A percentile compares a stretch with the other conserved stretches of the same genome.
These are phyloP conservation scores for Boletus patriciae DNA, from an alignment of 768 basidiomycete species.

Conservation along the genomic window DNA sequence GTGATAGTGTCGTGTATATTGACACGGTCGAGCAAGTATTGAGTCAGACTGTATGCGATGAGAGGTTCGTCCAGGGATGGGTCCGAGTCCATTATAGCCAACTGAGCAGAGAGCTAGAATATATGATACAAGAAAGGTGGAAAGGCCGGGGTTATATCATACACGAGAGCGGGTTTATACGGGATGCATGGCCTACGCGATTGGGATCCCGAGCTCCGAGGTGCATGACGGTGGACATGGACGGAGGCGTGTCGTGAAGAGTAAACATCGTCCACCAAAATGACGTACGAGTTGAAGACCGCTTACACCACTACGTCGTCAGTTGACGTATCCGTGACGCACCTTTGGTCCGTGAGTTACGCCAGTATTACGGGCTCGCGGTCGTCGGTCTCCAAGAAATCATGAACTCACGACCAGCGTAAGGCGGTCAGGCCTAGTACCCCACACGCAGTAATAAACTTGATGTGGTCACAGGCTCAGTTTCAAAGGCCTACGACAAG, in stretches of 20 bases:
- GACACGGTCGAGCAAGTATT: slow-evolving; percentile 26
- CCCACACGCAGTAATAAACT: too few species aligned
- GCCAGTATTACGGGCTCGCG: background rate
- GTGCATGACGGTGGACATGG: background rate
- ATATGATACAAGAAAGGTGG: background rate
- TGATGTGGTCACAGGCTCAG: too few species aligned
- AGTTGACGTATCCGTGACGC: too few species aligned
- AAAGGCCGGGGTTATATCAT: slow-evolving; percentile 9
- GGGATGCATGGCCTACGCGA: slow-evolving; percentile 2
- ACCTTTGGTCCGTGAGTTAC: background rate
- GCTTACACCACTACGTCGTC: too few species aligned
- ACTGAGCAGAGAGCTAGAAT: background rate
- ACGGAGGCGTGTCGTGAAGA: slow-evolving; percentile 8
- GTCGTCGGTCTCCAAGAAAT: background rate
- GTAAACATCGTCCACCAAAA: background rate
- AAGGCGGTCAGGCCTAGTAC: too few species aligned
- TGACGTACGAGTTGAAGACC: background rate
- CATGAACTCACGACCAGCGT: background rate
- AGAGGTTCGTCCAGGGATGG: slow-evolving; percentile 6
- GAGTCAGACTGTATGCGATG: slow-evolving; percentile 16
- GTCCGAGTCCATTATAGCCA: slow-evolving; percentile 13
- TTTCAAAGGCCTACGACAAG: too few species aligned
- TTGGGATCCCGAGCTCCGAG: background rate
- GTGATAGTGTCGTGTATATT: slow-evolving; percentile 31
- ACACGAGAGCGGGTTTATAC: slow-evolving; percentile 4